Evolutionary conservation across 1,284 basidiomycete genomes (phyloP), one percentile per base, ranked within the genome.

Genomic region (Coniferiporia sulphurascens): DNA sequence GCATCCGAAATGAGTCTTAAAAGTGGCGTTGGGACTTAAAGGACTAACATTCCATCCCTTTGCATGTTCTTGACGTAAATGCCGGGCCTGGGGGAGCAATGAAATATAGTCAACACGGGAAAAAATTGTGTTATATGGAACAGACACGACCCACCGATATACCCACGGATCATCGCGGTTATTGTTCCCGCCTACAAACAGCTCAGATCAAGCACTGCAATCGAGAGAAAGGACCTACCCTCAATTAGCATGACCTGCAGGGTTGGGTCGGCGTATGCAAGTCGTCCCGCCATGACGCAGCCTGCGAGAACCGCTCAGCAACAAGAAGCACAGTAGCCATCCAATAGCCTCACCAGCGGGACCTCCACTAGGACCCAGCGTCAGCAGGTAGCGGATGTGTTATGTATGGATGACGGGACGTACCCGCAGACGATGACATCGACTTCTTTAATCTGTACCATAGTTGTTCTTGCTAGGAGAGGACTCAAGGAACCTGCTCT

Each of bases 161-260:
- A 88, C 86, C 85, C 85, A 87, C 48, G 86, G 85, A 65, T 87
- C 86, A 65, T 87, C 86, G 32, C 84, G 76, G 72, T 87, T 87
- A 74, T 87, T 87, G 27, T 82, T 81, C 62, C 85, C 85, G 55
- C 78, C 84, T 85, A 44, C 48, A 45, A 35, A 48, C 17, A 19
- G 48, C 55, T 13, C 27, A 53, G 44, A 46, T 22, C 35, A 46
- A 45, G 50, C 4, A 34, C 15, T 17, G 17, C 44, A 19, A 17
- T 46, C 17, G 9, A 17, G 8, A n/a, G 12, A 41, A 41, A 10
- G 7, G 15, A 49, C 62, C n/a, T 59, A 82, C 84, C 85, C 76
- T 87, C 86, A 62, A 87, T 83, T 65, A 88, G 78, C 84, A 88
- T 85, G 55, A 89, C 85, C 70, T 87, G 86, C 56, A 89, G 72